Base-by-base conservation (phyloP, 306 rosid species). In the Medicago lupulina region DNA sequence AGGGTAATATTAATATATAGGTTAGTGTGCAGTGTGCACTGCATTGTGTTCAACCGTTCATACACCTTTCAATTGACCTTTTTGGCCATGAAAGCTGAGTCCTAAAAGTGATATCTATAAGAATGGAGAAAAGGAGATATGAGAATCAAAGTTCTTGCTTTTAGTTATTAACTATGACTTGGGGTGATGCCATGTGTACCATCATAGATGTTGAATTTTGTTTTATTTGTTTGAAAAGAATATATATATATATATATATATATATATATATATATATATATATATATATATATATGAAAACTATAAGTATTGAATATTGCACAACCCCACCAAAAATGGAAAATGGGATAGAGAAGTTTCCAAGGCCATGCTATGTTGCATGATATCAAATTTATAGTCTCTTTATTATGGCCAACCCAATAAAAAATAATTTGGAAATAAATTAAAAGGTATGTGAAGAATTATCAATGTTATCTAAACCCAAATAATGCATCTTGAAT, bases 141-240 rank as follows among this genome's bases (percentile, higher is more conserved):
- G 74, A 43, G 55, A 34, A 78, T 70, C 71, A 83, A 73, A 50
- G 74, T 64, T 79, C 51, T 36, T 63, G 69, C 67, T 73, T 80
- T 76, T 61, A 70, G 38, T 8, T 60, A 61, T 77, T 77, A 67
- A 73, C 79, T 60, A 74, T 80, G 78, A 63, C 46, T 44, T 61
- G 76, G 92, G 94, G 91, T 70, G 66, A 79, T 81, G 93, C 84
- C 98, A 89, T 86, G 86, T 76, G 91, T 90, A 58, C 83, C 28
- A 66, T 28, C 63, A 71, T 57, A 58, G 40, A n/a, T 23, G 23
- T 71, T 55, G 49, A 59, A 19, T 72, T 60, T 25, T 76, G 64
- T 71, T 49, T 58, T 58, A 58, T 58, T 71, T 49, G 18, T 59
- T 79, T 66, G 68, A 41, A 50, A 51, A 31, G n/a, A n/a, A n/a